phyloP scores from a whole-genome alignment of 148 eudicot species.

The Rhododendron ferrugineum region DNA sequence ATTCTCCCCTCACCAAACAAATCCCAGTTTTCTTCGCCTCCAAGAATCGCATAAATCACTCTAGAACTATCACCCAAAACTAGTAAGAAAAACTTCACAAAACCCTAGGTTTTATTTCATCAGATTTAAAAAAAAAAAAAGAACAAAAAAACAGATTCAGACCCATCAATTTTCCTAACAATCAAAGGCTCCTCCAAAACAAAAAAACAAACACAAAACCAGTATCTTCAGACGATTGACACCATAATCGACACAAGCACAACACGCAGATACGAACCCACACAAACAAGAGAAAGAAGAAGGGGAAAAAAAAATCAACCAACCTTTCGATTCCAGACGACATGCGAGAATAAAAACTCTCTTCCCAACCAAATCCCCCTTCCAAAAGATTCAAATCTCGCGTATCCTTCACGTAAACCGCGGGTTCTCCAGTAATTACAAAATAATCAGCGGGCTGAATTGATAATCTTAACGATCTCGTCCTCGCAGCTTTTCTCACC shows the following conservation, averaged over 20 bases:
- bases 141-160: background rate
- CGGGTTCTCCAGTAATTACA: background rate
- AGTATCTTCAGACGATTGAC: background rate
- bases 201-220: background rate
- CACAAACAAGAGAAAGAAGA: background rate
- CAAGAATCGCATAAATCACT: background rate
- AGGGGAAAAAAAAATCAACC: background rate
- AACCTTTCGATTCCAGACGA: conserved; percentile 15
- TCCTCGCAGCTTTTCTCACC: background rate
- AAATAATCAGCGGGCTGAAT: background rate
- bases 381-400: background rate
- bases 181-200: background rate
- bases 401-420: background rate
- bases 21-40: background rate
- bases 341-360: background rate
- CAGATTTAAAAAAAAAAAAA: background rate
- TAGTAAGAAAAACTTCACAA: background rate
- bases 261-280: background rate
- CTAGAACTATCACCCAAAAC: background rate
- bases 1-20: background rate
- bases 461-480: background rate
- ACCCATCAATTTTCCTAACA: background rate
- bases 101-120: background rate
- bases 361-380: background rate
- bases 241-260: background rate